Conservation (phyloP, 768 basidiomycete genomes). For the Auriscalpium orientale region DNA sequence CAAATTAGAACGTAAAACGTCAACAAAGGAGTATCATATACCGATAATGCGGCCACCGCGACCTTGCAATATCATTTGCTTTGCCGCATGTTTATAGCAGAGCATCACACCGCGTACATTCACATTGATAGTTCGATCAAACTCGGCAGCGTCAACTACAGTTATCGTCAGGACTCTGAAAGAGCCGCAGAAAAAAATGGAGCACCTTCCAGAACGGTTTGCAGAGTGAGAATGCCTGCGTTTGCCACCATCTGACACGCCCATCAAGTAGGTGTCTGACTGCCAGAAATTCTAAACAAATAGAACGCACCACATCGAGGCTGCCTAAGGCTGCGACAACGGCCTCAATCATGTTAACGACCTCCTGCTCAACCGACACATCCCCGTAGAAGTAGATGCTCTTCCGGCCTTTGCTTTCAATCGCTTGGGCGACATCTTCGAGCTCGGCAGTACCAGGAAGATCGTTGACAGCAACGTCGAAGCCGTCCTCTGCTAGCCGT, state of each 20-base stretch:
- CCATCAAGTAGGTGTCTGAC: background rate
- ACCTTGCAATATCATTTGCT: conserved; percentile 15
- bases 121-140: conserved; percentile 2
- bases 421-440: background rate
- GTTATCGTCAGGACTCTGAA: background rate
- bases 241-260: conserved; percentile 11
- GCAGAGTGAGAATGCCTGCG: background rate
- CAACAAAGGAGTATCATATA: background rate
- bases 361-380: conserved; percentile 4
- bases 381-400: conserved; percentile 1
- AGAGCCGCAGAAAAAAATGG: too few relatives aligned
- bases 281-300: background rate
- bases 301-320: conserved; percentile 9
- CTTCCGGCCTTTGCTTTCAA: conserved; percentile 4
- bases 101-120: conserved; percentile 14
- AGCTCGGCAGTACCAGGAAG: conserved; percentile 1
- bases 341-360: conserved; percentile 1
- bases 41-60: conserved; percentile 12
- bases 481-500: conserved; percentile 16
- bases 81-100: conserved; percentile 18
- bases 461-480: conserved; percentile 14
- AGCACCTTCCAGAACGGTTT: background rate
- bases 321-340: conserved; percentile 4
- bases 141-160: conserved; percentile 1
- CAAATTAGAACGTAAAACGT: background rate